Evolutionary conservation across 768 basidiomycete species (phyloP), one percentile per base, ranked within the genome.

Genomic region (Daedaleopsis sinensis): DNA sequence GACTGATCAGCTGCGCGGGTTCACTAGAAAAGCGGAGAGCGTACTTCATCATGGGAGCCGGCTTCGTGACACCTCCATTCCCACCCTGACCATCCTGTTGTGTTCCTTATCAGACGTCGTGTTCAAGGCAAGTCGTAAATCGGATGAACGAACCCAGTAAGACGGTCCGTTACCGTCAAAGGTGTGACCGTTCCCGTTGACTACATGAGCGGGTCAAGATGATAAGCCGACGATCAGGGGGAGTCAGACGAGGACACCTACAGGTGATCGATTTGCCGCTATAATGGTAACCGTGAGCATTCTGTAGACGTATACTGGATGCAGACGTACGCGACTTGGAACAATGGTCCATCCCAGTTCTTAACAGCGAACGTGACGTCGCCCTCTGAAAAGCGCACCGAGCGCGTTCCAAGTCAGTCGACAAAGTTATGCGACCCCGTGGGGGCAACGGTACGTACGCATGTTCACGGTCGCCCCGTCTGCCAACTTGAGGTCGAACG

Each of bases 381-480:
- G 13, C 88, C 88, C 61, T 77, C 84, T 87, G 43, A 51, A 23
- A 42, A 16, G 35, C 53, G 11, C 10, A 18, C 5, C 39, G 47
- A 21, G 13, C 47, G 11, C n/a, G 51, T 58, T 11, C n/a, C n/a
- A n/a, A n/a, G n/a, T n/a, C 39, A 42, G 39, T 3, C 39, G 39
- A 3, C 18, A 11, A 13, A 5, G 11, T 42, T 12, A 42, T 11
- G 27, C 7, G 27, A 32, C 27, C 3, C 5, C 44, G n/a, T n/a
- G 44, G 0, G 24, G 21, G 53, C 12, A 43, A 32, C 38, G 13
- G 15, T 12, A 73, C 83, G 68, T 65, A 86, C 86, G 71, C 72
- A 89, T 71, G 52, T 82, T 87, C 59, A 89, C 87, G 3, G 78
- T 85, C 1, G 85, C 81, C 5, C 82, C 82, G 23, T 71, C 66